Evolutionary conservation across 1,139 yeast genomes (phyloP), one percentile per base, ranked within the genome.

Genomic region (Arxiozyma heterogenica): DNA sequence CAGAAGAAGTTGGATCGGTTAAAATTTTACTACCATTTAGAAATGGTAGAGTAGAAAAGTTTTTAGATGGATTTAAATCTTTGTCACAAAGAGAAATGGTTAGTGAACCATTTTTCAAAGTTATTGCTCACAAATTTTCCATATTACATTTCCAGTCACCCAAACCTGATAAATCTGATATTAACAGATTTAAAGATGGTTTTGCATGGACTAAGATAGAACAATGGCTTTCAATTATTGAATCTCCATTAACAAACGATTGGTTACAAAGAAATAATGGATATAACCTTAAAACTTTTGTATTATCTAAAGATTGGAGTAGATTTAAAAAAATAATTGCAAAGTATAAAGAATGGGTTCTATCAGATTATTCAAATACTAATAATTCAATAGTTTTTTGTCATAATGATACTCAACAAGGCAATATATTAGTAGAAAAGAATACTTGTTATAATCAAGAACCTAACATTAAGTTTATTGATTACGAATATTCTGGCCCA

Each of bases 331-430:
- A 63, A 9, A 64, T 74, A 30, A 71, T 86, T 12, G 62, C 64
- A 8, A 68, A 65, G 49, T 91, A 90, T 68, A 75, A 77, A 57
- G 68, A 73, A 4, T 88, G 93, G 91, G 71, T 91, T 25, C 75
- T 75, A 50, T 62, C 62, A n/a, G 73, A 77, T 55, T 84, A 85
- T 63, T 76, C 76, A 42, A 71, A 71, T 12, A 64, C 62, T 42
- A 53, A 54, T 27, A 47, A 54, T n/a, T 73, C 73, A 20, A 70
- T 86, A 60, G 88, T 80, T 46, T 91, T 91, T 65, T 88, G 96
- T 63, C 98, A 91, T 69, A 91, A 91, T 66, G 97, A 91, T 71
- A 85, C 97, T 1, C 98, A 93, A 69, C 91, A 93, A 66, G 98
- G 98, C 21, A 93, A 93, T 66, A 76, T 93, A 58, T 72, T 85